Evolutionary conservation across 768 basidiomycete species (phyloP).

Genomic region (Phanerodontia chrysosporium): DNA sequence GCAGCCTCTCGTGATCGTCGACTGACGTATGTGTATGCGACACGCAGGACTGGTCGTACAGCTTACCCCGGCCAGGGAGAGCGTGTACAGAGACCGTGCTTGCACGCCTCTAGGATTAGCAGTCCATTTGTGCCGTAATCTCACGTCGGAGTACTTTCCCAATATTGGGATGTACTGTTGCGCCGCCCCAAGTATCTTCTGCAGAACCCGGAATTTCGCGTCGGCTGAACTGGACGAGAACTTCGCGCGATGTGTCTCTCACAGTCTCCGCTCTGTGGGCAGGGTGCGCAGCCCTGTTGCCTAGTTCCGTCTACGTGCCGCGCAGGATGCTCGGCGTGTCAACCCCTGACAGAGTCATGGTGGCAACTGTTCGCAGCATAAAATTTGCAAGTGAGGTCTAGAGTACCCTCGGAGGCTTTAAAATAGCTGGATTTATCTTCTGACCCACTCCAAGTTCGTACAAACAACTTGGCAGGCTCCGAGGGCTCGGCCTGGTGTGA

Average conservation of each 20-base stretch:
- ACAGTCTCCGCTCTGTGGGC: not conserved
- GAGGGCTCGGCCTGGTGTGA: not conserved
- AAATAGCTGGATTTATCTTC: not conserved
- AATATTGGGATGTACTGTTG: not conserved
- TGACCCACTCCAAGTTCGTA: not conserved
- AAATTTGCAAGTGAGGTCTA: not conserved
- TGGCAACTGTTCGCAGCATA: not conserved
- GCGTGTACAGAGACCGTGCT: not conserved
- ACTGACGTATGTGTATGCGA: not conserved
- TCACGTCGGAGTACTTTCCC: not conserved
- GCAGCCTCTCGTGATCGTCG: slow-evolving; percentile 2
- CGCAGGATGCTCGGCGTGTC: not conserved
- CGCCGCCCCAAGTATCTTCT: slow-evolving; percentile 1
- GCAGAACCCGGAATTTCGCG: not conserved
- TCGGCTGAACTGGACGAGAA: not conserved
- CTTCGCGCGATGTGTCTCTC: not conserved
- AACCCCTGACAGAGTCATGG: not conserved
- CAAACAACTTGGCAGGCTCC: not conserved
- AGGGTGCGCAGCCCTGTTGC: not conserved
- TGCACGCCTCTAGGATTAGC: not conserved
- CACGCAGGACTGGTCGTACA: not conserved
- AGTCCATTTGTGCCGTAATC: not conserved
- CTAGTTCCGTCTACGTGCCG: not conserved
- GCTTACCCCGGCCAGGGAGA: not conserved
- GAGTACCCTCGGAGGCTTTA: not conserved